Conservation (phyloP, 768 basidiomycete species). For the Panaeolus papilionaceus region DNA sequence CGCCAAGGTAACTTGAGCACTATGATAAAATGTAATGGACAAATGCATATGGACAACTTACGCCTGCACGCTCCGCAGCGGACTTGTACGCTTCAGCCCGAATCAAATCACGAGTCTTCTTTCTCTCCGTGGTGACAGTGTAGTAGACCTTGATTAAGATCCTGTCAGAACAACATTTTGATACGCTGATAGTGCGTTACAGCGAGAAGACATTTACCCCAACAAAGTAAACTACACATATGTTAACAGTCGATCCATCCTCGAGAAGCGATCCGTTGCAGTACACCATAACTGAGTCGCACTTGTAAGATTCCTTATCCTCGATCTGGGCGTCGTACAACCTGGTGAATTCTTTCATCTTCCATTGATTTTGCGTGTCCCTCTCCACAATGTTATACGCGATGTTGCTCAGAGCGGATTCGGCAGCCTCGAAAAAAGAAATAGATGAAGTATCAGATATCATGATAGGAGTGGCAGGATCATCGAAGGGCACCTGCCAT, state of each 20-base stretch:
- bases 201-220: neutral
- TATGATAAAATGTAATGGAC: neutral
- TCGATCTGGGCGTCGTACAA: neutral
- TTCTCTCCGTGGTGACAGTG: neutral
- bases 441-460: neutral
- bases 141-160: neutral
- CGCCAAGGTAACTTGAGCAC: neutral
- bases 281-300: neutral
- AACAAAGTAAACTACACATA: neutral
- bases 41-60: neutral
- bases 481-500: neutral
- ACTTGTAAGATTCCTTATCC: constrained; percentile 1
- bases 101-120: neutral
- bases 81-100: neutral
- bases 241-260: neutral
- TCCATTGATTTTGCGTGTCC: neutral
- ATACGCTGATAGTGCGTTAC: no score
- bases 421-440: neutral
- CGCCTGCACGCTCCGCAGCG: neutral
- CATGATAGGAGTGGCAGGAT: neutral
- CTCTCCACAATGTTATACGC: neutral
- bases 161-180: no score
- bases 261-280: constrained; percentile 1
- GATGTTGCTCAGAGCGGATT: neutral
- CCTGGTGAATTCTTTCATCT: neutral